Base-by-base conservation (phyloP, 495 filamentous ascomycete genomes). In the Xylaria grammica region DNA sequence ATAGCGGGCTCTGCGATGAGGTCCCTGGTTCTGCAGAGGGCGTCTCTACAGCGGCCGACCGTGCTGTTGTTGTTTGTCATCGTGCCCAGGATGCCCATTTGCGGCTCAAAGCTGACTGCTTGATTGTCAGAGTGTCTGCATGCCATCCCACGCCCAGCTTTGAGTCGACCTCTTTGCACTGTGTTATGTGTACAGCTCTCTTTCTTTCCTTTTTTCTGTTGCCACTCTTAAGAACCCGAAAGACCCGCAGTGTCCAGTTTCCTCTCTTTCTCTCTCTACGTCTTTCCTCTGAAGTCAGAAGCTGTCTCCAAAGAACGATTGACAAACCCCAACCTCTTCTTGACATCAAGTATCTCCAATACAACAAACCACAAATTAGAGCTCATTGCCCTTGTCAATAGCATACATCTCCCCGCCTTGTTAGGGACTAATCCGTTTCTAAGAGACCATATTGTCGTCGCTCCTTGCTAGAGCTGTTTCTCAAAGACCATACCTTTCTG, bases 1-100 rank as follows among this genome's bases (percentile, higher is more conserved):
- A 69, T 72, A 48, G 51, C 24, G 20, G 24, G 44, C 44, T n/a
- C 50, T 42, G 59, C 60, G 65, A 67, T 59, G 65, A 65, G 46
- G 38, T 20, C 2, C 13, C 34, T 59, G 34, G 38, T 57, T 48
- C 52, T 69, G 62, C 67, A 62, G 62, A 68, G 55, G 67, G 32
- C 11, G 32, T 48, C 20, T 30, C 40, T 24, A 27, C 53, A 56
- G 51, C 17, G 29, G 53, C 22, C 2, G 62, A 22, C 40, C 44
- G 52, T 48, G 17, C 44, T 55, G 62, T 27, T 17, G 19, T 48
- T n/a, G n/a, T 40, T 51, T 46, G 38, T 44, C 29, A 24, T 20
- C 15, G 30, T 27, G 8, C 10, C 32, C 24, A 27, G 52, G 11
- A n/a, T 24, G 30, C 44, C 55, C 51, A 58, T 44, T 44, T 58